Evolutionary conservation across 2,329 filamentous ascomycete genomes (phyloP).

Genomic region (Fusarium camptoceras): DNA sequence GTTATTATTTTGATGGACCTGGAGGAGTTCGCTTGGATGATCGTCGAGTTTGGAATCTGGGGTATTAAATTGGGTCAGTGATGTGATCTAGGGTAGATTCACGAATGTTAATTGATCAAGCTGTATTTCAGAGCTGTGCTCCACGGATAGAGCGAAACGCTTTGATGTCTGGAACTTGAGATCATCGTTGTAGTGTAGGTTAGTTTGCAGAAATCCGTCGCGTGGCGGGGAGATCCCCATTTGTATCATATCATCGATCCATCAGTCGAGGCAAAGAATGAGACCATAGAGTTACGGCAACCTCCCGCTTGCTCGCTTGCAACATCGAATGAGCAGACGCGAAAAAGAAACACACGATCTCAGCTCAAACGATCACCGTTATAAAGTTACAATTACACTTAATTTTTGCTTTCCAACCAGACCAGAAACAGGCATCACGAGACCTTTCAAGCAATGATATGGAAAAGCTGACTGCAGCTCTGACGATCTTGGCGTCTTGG

Average conservation of each 20-base stretch:
- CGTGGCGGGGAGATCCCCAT: not conserved
- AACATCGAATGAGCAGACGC: not conserved
- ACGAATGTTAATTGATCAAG: not conserved
- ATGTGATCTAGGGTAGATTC: not conserved
- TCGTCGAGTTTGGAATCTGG: not conserved
- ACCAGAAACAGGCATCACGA: constrained; percentile 13
- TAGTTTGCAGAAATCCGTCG: not conserved
- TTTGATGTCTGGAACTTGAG: not conserved
- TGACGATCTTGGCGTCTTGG: constrained; percentile 34
- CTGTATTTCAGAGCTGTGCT: too few relatives aligned
- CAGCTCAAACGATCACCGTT: not conserved
- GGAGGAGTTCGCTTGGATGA: not conserved
- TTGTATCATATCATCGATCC: not conserved
- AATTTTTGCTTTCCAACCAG: not conserved
- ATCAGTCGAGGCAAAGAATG: not conserved
- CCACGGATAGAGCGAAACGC: too few relatives aligned
- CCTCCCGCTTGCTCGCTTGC: too few relatives aligned
- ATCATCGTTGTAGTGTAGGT: not conserved
- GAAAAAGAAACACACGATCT: not conserved
- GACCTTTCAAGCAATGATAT: constrained; percentile 16
- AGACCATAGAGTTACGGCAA: not conserved
- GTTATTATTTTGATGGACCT: not conserved
- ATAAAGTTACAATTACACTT: not conserved
- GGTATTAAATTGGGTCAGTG: not conserved
- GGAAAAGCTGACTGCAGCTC: not conserved